These are phyloP conservation scores for Yamadazyma phyllophila DNA, from an alignment of 805 yeast genomes.

Conservation along the genomic window DNA sequence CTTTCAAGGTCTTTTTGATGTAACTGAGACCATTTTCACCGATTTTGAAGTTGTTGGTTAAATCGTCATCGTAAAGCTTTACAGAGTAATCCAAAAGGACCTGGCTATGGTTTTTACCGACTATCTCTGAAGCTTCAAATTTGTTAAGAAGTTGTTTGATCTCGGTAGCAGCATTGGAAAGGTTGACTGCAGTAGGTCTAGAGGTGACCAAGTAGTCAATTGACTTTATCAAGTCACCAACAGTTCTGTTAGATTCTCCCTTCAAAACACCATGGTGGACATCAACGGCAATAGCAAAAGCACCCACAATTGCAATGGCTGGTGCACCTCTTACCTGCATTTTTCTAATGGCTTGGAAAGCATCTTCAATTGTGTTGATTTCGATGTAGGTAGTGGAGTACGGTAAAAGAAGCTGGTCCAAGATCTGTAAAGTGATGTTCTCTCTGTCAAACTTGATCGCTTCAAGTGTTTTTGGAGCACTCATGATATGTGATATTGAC, in stretches of 20 bases:
- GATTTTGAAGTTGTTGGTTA: slow-evolving; percentile 70
- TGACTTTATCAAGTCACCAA: slow-evolving; percentile 37
- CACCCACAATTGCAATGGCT: slow-evolving; percentile 94
- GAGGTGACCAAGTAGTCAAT: slow-evolving; percentile 70
- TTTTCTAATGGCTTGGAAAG: slow-evolving; percentile 73
- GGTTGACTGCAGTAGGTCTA: slow-evolving; percentile 94
- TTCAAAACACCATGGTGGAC: slow-evolving; percentile 26
- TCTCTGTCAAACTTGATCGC: slow-evolving; percentile 66
- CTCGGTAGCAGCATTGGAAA: slow-evolving; percentile 68
- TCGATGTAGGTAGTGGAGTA: slow-evolving; percentile 68
- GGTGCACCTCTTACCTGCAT: slow-evolving; percentile 99
- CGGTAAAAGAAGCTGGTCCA: slow-evolving; percentile 84
- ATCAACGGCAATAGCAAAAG: slow-evolving; percentile 80
- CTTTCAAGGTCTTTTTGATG: slow-evolving; percentile 45
- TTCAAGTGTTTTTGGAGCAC: slow-evolving; percentile 30
- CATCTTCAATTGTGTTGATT: slow-evolving; percentile 66
- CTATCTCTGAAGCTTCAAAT: slow-evolving; percentile 19
- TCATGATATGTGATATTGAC: background rate
- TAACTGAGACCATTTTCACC: slow-evolving; percentile 82
- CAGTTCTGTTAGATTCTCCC: slow-evolving; percentile 19
- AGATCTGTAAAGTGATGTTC: slow-evolving; percentile 48
- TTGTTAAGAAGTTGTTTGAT: slow-evolving; percentile 36
- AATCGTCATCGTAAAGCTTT: slow-evolving; percentile 68
- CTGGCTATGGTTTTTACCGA: slow-evolving; percentile 24
- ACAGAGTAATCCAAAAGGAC: slow-evolving; percentile 46